These are phyloP conservation scores for Mycena venus DNA, from an alignment of 768 basidiomycete genomes.

Conservation along the genomic window DNA sequence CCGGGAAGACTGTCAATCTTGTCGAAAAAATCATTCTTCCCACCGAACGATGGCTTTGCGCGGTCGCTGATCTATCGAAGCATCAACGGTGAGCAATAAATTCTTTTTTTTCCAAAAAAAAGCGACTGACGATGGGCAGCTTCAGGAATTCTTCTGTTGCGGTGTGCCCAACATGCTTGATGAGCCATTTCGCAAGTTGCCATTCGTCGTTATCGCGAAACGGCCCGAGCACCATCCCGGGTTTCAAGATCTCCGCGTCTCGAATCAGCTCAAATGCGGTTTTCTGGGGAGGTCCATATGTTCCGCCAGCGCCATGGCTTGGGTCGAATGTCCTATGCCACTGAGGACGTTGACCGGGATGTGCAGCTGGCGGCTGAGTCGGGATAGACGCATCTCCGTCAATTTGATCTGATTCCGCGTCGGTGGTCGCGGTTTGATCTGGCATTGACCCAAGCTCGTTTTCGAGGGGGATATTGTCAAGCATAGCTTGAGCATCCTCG, in stretches of 20 bases:
- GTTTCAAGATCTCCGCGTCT: constrained; percentile 12
- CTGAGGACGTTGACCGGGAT: background rate
- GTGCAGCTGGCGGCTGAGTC: background rate
- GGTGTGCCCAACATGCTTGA: constrained; percentile 34
- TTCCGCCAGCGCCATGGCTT: background rate
- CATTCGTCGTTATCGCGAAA: constrained; percentile 43
- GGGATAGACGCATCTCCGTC: constrained; percentile 7
- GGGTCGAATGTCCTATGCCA: too few relatives aligned
- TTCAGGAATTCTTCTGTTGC: constrained; percentile 35
- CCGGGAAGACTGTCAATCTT: constrained; percentile 36
- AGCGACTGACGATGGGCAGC: constrained; percentile 4
- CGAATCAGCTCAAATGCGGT: constrained; percentile 5
- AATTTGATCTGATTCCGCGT: background rate
- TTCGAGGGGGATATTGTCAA: constrained; percentile 2
- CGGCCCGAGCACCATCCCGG: constrained; percentile 25
- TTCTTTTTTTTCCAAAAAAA: background rate
- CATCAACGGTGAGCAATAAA: background rate
- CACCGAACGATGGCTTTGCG: background rate
- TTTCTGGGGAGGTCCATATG: background rate
- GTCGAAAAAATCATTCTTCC: constrained; percentile 29
- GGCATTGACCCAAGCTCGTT: background rate
- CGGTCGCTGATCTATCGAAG: background rate
- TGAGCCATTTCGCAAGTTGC: constrained; percentile 43
- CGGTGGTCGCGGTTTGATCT: too few relatives aligned
- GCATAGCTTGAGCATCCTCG: background rate